Evolutionary conservation across 257 asterid species (phyloP).

Genomic region (Rehmannia glutinosa): DNA sequence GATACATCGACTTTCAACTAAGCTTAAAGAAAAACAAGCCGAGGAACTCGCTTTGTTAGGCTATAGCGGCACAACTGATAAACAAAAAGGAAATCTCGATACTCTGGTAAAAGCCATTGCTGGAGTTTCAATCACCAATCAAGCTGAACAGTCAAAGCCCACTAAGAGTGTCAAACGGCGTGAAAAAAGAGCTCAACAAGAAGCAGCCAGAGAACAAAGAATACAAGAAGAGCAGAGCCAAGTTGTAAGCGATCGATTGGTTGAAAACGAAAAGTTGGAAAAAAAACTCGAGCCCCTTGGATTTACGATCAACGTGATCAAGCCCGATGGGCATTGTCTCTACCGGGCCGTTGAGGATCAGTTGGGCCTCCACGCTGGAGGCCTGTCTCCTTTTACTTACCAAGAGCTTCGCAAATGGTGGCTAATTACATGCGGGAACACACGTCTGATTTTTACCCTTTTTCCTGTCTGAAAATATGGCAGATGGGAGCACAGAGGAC

Average conservation of each 20-base stretch:
- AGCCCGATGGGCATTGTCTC: conserved; percentile 96
- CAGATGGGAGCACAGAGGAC: conserved; percentile 47
- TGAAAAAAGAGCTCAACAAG: conserved; percentile 85
- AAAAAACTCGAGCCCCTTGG: conserved; percentile 83
- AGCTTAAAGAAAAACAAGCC: conserved; percentile 72
- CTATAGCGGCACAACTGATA: conserved; percentile 30
- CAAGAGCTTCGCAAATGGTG: conserved; percentile 81
- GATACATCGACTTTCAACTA: conserved; percentile 53
- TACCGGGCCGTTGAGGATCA: conserved; percentile 96
- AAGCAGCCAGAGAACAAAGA: conserved; percentile 92
- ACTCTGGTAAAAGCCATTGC: conserved; percentile 84
- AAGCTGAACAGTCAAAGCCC: conserved; percentile 59
- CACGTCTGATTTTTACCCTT: conserved; percentile 68
- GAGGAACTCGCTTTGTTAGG: conserved; percentile 77
- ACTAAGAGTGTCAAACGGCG: conserved; percentile 75
- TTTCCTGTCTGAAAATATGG: conserved; percentile 59
- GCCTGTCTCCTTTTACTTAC: conserved; percentile 60
- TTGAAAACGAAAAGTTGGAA: conserved; percentile 65
- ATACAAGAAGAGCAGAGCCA: conserved; percentile 88
- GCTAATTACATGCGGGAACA: conserved; percentile 84
- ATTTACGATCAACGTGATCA: conserved; percentile 66
- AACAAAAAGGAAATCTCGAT: conserved; percentile 59
- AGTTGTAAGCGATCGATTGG: conserved; percentile 51
- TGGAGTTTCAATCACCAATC: conserved; percentile 63
- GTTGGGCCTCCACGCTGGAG: conserved; percentile 52